Evolutionary conservation across 495 filamentous ascomycete genomes (phyloP).

Genomic region (Penicillium ucsense): DNA sequence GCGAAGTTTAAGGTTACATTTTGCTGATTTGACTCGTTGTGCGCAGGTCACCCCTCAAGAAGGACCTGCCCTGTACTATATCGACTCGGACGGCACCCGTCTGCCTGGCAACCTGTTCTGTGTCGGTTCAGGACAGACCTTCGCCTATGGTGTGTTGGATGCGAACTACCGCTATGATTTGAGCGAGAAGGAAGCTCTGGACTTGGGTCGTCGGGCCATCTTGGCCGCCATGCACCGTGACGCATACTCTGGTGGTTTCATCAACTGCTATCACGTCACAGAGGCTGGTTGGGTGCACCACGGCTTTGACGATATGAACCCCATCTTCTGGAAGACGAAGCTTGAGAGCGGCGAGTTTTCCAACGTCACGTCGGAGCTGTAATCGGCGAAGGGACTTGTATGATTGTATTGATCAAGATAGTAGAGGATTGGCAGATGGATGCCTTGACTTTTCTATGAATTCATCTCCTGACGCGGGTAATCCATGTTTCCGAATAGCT

Average conservation of each 20-base stretch:
- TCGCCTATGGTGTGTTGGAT: slow-evolving; percentile 95
- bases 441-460: neutral
- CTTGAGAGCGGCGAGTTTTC: slow-evolving; percentile 96
- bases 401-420: slow-evolving; percentile 15
- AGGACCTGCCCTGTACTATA: slow-evolving; percentile 96
- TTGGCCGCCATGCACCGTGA: slow-evolving; percentile 96
- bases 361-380: slow-evolving; percentile 80
- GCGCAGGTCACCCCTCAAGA: slow-evolving; percentile 67
- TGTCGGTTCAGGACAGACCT: slow-evolving; percentile 95
- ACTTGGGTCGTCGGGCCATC: slow-evolving; percentile 82
- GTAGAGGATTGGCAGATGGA: slow-evolving; percentile 4
- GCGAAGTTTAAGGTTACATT: neutral
- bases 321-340: slow-evolving; percentile 99
- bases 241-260: slow-evolving; percentile 95
- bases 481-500: neutral
- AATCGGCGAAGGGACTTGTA: slow-evolving; percentile 8
- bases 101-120: slow-evolving; percentile 93
- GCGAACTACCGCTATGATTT: slow-evolving; percentile 89
- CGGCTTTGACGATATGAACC: slow-evolving; percentile 90
- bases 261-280: slow-evolving; percentile 98
- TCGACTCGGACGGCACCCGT: slow-evolving; percentile 93
- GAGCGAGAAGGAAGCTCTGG: slow-evolving; percentile 74
- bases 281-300: slow-evolving; percentile 98
- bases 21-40: neutral
- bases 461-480: neutral